These are phyloP conservation scores for Kodamaea alishanica DNA, from an alignment of 1,139 yeast species.

Conservation along the genomic window DNA sequence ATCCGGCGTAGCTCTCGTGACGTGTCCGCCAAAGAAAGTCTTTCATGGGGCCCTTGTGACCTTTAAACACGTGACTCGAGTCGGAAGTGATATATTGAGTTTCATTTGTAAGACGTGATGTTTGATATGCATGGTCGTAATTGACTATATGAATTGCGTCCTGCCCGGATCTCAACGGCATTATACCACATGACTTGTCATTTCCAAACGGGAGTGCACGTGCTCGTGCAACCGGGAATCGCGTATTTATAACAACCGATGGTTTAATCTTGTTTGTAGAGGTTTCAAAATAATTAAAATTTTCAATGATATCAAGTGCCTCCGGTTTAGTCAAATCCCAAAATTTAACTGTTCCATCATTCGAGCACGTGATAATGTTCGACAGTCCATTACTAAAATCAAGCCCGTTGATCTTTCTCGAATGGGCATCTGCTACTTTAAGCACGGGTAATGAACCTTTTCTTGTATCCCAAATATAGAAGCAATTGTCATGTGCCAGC, in stretches of 20 bases:
- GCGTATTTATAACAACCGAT: slow-evolving; percentile 59
- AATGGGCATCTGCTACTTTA: slow-evolving; percentile 64
- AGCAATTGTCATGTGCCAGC: slow-evolving; percentile 76
- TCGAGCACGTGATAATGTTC: slow-evolving; percentile 73
- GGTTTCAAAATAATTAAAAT: slow-evolving; percentile 22
- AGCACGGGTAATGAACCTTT: slow-evolving; percentile 75
- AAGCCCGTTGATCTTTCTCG: slow-evolving; percentile 80
- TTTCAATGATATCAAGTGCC: slow-evolving; percentile 16
- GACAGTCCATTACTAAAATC: slow-evolving; percentile 68
- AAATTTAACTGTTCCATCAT: slow-evolving; percentile 79
- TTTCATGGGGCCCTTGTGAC: slow-evolving; percentile 79
- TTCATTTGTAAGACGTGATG: slow-evolving; percentile 23
- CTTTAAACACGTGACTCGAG: slow-evolving; percentile 64
- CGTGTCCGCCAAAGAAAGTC: slow-evolving; percentile 86
- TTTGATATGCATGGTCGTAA: slow-evolving; percentile 46
- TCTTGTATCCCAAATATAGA: slow-evolving; percentile 84
- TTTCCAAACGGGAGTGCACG: slow-evolving; percentile 84
- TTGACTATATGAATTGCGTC: slow-evolving; percentile 69
- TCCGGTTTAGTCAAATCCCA: slow-evolving; percentile 60
- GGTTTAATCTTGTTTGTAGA: slow-evolving; percentile 33
- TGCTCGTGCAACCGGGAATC: slow-evolving; percentile 86
- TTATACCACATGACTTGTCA: slow-evolving; percentile 71
- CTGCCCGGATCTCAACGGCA: slow-evolving; percentile 87
- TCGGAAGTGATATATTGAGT: slow-evolving; percentile 25
- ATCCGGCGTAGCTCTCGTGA: slow-evolving; percentile 35